Evolutionary conservation across 2,329 filamentous ascomycete genomes (phyloP).

Genomic region (Fusarium sublunatum): DNA sequence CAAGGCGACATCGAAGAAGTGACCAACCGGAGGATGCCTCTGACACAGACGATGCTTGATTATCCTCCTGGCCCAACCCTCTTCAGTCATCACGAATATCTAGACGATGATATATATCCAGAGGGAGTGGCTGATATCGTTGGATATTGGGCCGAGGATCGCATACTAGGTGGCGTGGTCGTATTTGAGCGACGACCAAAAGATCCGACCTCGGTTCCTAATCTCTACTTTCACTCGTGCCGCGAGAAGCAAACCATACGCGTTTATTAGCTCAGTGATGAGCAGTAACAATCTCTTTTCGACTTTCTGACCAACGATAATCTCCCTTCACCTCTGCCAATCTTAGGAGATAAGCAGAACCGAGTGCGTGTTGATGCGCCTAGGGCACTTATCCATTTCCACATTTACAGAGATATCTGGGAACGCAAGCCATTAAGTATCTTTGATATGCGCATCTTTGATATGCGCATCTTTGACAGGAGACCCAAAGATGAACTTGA

Average conservation of each 20-base stretch:
- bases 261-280: conserved; percentile 24
- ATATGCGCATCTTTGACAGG: conserved; percentile 6
- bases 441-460: conserved; percentile 1
- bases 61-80: conserved; percentile 14
- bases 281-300: conserved; percentile 21
- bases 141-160: conserved; percentile 33
- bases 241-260: conserved; percentile 22
- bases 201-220: background rate
- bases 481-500: conserved; percentile 25
- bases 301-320: conserved; percentile 11
- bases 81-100: conserved; percentile 21
- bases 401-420: conserved; percentile 33
- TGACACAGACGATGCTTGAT: conserved; percentile 1
- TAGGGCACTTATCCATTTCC: conserved; percentile 8
- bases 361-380: conserved; percentile 21
- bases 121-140: conserved; percentile 21
- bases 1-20: conserved; percentile 16
- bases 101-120: conserved; percentile 29
- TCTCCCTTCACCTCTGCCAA: background rate
- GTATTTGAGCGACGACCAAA: conserved; percentile 11
- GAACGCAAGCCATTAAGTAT: conserved; percentile 15
- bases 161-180: conserved; percentile 16
- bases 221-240: conserved; percentile 28
- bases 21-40: conserved; percentile 19
- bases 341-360: conserved; percentile 16